Percentiles rank a stretch among this genome's conserved stretches.
phyloP scores from a whole-genome alignment of 345 rosid species.

The Carallia pectinifolia region DNA sequence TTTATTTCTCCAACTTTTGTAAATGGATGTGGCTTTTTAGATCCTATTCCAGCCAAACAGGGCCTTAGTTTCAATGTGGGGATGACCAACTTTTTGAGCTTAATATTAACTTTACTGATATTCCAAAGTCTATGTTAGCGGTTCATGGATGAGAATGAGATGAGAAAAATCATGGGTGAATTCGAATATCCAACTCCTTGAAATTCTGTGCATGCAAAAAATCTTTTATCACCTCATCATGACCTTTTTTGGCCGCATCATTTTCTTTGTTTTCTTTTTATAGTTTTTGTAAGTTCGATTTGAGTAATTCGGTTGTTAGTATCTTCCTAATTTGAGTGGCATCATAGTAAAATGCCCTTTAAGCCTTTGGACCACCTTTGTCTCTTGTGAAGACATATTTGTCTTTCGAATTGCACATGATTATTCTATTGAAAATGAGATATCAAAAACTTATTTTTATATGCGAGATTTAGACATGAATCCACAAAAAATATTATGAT shows the following conservation, averaged over 20 bases:
- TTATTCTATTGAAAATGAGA: too few species aligned
- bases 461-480: too few species aligned
- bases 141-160: background rate
- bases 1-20: constrained; percentile 19
- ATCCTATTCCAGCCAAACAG: constrained; percentile 33
- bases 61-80: constrained; percentile 12
- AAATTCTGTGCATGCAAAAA: background rate
- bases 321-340: constrained; percentile 19
- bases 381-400: background rate
- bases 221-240: background rate
- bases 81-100: background rate
- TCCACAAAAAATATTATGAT: too few species aligned
- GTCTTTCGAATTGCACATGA: background rate
- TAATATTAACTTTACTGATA: background rate
- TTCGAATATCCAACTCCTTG: constrained; percentile 23
- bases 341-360: constrained; percentile 5
- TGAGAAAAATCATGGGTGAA: background rate
- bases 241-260: constrained; percentile 6
- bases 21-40: constrained; percentile 42
- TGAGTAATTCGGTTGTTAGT: constrained; percentile 3
- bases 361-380: constrained; percentile 5
- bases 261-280: background rate
- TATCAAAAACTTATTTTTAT: too few species aligned
- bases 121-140: background rate
- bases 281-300: background rate